Conservation (phyloP, 2,329 filamentous ascomycete species). For the Pseudogymnoascus sp. region DNA sequence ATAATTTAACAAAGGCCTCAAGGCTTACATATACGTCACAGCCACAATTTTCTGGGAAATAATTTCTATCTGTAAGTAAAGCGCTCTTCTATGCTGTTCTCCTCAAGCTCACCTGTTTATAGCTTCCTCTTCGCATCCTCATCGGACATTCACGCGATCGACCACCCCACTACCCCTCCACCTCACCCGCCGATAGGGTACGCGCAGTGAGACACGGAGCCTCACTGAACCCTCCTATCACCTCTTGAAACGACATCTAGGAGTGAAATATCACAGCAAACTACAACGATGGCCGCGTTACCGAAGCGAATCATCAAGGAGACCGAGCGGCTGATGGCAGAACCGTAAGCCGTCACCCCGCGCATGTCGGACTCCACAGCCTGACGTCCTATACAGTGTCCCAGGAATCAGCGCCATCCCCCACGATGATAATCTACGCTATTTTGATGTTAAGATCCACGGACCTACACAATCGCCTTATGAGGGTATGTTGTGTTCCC, state of each 20-base stretch:
- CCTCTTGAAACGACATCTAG: neutral
- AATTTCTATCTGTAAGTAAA: neutral
- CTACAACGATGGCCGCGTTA: constrained; percentile 46
- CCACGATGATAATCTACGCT: constrained; percentile 93
- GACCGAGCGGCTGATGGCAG: constrained; percentile 92
- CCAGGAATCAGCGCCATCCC: constrained; percentile 93
- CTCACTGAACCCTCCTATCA: constrained; percentile 1
- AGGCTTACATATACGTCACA: constrained; percentile 8
- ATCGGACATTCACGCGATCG: neutral
- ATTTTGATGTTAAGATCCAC: constrained; percentile 96
- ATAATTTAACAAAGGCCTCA: constrained; percentile 4
- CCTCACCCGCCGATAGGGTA: neutral
- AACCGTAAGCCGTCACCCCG: constrained; percentile 60
- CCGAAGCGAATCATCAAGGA: constrained; percentile 98
- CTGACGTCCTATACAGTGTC: constrained; percentile 50
- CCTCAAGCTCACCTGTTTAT: neutral
- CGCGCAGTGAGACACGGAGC: constrained; percentile 5
- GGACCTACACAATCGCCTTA: constrained; percentile 89
- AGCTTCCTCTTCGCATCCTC: neutral
- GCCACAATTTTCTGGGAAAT: neutral
- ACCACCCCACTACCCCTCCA: constrained; percentile 4
- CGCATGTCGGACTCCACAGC: constrained; percentile 11
- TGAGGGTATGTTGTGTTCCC: constrained; percentile 57
- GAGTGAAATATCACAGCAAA: neutral
- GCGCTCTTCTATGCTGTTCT: neutral